Percentiles rank a stretch among this genome's conserved stretches.
These are phyloP conservation scores for Silene coronaria DNA, from an alignment of 179 eudicot genomes.

Conservation along the genomic window DNA sequence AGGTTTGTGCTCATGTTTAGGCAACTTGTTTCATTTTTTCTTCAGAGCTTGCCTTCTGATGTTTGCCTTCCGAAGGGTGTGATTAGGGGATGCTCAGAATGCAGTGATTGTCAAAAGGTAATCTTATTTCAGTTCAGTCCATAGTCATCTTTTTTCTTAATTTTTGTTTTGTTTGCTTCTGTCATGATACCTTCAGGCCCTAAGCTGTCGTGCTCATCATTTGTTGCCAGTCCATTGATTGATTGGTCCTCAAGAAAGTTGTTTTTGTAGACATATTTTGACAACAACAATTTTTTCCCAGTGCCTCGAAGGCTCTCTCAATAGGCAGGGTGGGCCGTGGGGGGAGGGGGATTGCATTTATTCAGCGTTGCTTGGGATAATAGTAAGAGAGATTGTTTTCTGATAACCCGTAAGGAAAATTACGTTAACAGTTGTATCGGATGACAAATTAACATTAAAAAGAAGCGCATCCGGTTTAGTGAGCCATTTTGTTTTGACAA, in stretches of 20 bases:
- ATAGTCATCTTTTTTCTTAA: slow-evolving; percentile 1
- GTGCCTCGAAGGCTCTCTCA: too few species aligned
- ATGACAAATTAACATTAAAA: neutral
- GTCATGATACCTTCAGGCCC: neutral
- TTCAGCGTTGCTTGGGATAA: too few species aligned
- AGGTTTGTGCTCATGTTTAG: slow-evolving; percentile 1
- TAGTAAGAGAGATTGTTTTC: too few species aligned
- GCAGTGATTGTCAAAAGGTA: slow-evolving; percentile 62
- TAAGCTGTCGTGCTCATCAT: neutral
- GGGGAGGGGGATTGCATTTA: too few species aligned
- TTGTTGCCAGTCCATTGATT: neutral
- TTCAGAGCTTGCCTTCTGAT: slow-evolving; percentile 28
- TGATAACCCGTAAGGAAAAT: too few species aligned
- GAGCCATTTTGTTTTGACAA: neutral
- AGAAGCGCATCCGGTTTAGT: neutral
- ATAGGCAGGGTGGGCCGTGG: too few species aligned
- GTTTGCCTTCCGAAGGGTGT: slow-evolving; percentile 61
- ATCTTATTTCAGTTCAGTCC: neutral
- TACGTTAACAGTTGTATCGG: neutral
- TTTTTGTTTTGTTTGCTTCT: neutral
- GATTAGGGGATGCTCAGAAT: slow-evolving; percentile 49
- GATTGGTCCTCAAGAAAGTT: neutral
- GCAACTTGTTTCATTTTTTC: slow-evolving; percentile 7
- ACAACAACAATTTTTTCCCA: neutral
- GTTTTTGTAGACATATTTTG: neutral